These are phyloP conservation scores for Candida xyloterini DNA, from an alignment of 805 yeast genomes.

Conservation along the genomic window DNA sequence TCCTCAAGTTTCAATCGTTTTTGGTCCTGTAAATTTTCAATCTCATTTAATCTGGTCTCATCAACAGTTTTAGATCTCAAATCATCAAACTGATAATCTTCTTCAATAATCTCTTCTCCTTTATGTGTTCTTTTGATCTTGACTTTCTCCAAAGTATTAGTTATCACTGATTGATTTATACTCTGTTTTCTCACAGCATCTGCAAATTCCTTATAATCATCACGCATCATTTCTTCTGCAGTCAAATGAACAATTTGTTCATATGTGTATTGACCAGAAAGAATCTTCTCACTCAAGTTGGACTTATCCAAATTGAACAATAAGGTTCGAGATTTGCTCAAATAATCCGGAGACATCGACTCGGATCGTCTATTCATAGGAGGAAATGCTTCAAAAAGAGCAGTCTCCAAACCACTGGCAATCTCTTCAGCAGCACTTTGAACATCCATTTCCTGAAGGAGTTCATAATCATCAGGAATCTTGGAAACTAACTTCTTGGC, in stretches of 20 bases:
- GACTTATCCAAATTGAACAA: conserved; percentile 61
- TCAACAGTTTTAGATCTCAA: conserved; percentile 19
- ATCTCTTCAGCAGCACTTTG: conserved; percentile 40
- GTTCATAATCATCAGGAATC: conserved; percentile 35
- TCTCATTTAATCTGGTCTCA: conserved; percentile 26
- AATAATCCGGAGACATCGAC: conserved; percentile 40
- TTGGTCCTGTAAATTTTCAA: conserved; percentile 25
- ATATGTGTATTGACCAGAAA: conserved; percentile 51
- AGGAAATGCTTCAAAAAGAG: conserved; percentile 36
- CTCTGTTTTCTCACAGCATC: conserved; percentile 68
- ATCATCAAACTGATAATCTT: conserved; percentile 35
- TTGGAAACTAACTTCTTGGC: conserved; percentile 40
- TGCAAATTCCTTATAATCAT: conserved; percentile 71
- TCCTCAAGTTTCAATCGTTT: conserved; percentile 20
- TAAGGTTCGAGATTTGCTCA: conserved; percentile 66
- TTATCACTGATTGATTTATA: conserved; percentile 64
- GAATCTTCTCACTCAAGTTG: conserved; percentile 54
- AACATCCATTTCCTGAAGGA: conserved; percentile 18
- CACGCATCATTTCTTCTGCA: conserved; percentile 67
- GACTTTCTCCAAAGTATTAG: conserved; percentile 43
- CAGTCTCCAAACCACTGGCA: conserved; percentile 53
- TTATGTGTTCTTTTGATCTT: conserved; percentile 78
- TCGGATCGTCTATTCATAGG: conserved; percentile 13
- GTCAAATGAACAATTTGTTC: conserved; percentile 59
- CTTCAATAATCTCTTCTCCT: conserved; percentile 81